Evolutionary conservation across 148 eudicot species (phyloP), one percentile per base, ranked within the genome.

Genomic region (Nepenthes mirabilis): DNA sequence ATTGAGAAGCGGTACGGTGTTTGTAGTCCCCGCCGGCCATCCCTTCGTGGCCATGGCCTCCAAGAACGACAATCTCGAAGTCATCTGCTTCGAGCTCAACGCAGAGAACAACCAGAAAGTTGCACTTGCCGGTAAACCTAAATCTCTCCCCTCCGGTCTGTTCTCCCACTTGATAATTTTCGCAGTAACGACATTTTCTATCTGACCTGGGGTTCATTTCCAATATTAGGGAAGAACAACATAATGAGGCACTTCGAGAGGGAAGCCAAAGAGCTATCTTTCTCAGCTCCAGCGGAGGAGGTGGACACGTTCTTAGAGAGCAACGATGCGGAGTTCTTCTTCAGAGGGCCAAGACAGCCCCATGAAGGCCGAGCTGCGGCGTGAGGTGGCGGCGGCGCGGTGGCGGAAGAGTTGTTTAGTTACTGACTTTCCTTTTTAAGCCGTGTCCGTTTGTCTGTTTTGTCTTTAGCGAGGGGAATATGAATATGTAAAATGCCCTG

Each of bases 11-110:
- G 94, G 94, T 33, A 61, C 72, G 1, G 90, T 83, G 60, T 70
- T 68, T 58, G 67, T 91, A 2, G 74, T 88, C 37, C 98, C 98
- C 2, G 72, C 96, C 0, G 94, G 94, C 1, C 96, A 91, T 62
- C 98, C 98, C 0, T 74, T 70, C 11, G 76, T 80, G 55, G 65
- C 78, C 8, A 62, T 79, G 0, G 98, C 98, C 13, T 82, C 94
- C 1, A 53, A 48, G 34, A 70, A 82, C 10, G 74, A 88, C 60
- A 77, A 83, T 62, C 68, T 91, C 7, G 72, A 83, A 61, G 32
- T 83, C 2, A 32, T 81, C 33, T 80, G 77, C 76, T 91, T 91
- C 40, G 74, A 79, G 33, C 45, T 88, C 67, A 85, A 85, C 47
- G 84, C 90, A 0, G 37, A 68, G 14, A 65, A 79, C 72, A 89